Evolutionary conservation across 306 rosid genomes (phyloP), one percentile per base, ranked within the genome.

Genomic region (Rosa lucieae): DNA sequence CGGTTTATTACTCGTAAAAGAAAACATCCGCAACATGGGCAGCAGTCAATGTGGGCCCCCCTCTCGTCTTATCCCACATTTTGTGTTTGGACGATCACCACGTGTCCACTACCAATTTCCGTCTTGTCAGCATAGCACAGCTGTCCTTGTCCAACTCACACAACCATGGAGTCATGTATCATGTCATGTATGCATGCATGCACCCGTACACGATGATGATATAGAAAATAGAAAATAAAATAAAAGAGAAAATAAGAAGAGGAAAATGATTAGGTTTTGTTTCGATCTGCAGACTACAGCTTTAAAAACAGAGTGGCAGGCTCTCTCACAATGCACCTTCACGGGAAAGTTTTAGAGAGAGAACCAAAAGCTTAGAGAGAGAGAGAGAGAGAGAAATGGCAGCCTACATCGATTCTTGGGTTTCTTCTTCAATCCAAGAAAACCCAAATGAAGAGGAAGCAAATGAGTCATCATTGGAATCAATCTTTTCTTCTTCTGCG

Each of bases 331-430:
- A 10, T 0, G 26, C 66, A 23, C 37, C 62, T 1, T 52, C 21
- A 52, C 21, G 11, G 20, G 37, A 26, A 48, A 78, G 29, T 59
- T 37, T 6, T 5, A 68, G 74, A 75, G 84, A 74, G 69, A 68
- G 23, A 39, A 67, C 32, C 37, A 9, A 67, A 14, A 32, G 35
- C 11, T 6, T 42, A 42, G 20, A 72, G 63, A 76, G 67, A 75
- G 35, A 87, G 79, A 89, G 82, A 29, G 5, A 20, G 62, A 39
- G 3, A 48, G 67, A 10, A 73, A n/a, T 71, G 69, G 47, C 83
- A 79, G 76, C 23, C n/a, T 52, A 17, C 21, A 65, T 74, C 0
- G 82, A 86, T 46, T 77, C 80, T 1, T 77, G 81, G 86, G 78
- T 76, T 46, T 73, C 86, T 59, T 67, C 80, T 14, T 15, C 48